These are phyloP conservation scores for Agaricus sinodeliciosus DNA, from an alignment of 768 basidiomycete genomes.

Conservation along the genomic window DNA sequence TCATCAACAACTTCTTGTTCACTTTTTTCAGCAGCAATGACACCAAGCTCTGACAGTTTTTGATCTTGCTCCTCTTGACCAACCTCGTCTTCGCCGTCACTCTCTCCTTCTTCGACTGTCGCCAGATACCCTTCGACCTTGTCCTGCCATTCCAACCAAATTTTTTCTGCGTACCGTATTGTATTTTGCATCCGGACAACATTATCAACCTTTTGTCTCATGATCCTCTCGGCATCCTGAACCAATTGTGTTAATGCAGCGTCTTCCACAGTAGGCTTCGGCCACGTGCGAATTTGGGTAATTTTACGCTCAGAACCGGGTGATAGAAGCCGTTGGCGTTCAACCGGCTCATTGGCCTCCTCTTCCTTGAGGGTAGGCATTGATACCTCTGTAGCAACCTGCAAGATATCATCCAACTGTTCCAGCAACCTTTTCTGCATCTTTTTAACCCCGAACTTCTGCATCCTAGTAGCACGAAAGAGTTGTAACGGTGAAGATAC, in stretches of 20 bases:
- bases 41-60: constrained; percentile 18
- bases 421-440: constrained; percentile 76
- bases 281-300: constrained; percentile 78
- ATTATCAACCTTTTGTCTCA: constrained; percentile 91
- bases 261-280: constrained; percentile 80
- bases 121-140: constrained; percentile 67
- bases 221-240: constrained; percentile 82
- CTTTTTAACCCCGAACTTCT: constrained; percentile 74
- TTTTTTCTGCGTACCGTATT: constrained; percentile 94
- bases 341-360: constrained; percentile 85
- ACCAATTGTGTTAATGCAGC: constrained; percentile 75
- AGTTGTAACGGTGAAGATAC: constrained; percentile 72
- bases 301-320: constrained; percentile 87
- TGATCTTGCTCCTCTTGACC: constrained; percentile 37
- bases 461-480: constrained; percentile 73
- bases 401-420: constrained; percentile 81
- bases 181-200: constrained; percentile 96
- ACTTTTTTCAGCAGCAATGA: background rate
- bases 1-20: constrained; percentile 33
- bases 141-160: constrained; percentile 95
- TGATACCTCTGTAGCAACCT: constrained; percentile 73
- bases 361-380: constrained; percentile 90
- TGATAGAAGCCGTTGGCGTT: constrained; percentile 85
- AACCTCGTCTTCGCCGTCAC: constrained; percentile 31
- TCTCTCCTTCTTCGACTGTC: constrained; percentile 46